phyloP scores from a whole-genome alignment of 805 yeast genomes.

The Limtongia smithiae region DNA sequence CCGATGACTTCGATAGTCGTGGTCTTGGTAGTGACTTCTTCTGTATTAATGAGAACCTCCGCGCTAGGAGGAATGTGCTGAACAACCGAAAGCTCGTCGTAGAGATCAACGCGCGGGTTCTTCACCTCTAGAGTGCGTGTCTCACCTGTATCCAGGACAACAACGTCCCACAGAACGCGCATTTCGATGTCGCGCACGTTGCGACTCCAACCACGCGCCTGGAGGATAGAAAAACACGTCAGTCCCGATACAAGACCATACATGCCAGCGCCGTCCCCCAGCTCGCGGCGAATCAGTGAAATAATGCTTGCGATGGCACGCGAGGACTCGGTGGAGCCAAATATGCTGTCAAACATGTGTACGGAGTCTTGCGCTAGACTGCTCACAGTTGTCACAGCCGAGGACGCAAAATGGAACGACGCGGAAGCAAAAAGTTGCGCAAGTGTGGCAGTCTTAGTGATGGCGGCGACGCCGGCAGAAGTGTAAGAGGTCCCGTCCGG shows the following conservation, averaged over 20 bases:
- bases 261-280: constrained; percentile 34
- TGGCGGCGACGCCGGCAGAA: constrained; percentile 26
- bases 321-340: constrained; percentile 38
- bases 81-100: constrained; percentile 12
- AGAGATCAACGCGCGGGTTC: constrained; percentile 12
- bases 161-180: constrained; percentile 37
- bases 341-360: constrained; percentile 34
- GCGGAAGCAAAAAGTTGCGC: constrained; percentile 35
- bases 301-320: constrained; percentile 34
- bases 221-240: constrained; percentile 35
- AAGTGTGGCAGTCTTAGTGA: constrained; percentile 32
- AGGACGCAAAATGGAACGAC: constrained; percentile 33
- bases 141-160: constrained; percentile 37
- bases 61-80: constrained; percentile 22
- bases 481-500: constrained; percentile 34
- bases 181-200: constrained; percentile 28
- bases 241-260: constrained; percentile 34
- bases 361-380: constrained; percentile 34
- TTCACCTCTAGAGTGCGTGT: constrained; percentile 26
- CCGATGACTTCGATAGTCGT: constrained; percentile 25
- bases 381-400: constrained; percentile 30
- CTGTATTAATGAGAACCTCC: constrained; percentile 20
- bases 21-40: constrained; percentile 24
- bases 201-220: constrained; percentile 31
- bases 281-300: constrained; percentile 33